Conservation (phyloP, 2,329 filamentous ascomycete species). For the Dothideomycetes sp. region DNA sequence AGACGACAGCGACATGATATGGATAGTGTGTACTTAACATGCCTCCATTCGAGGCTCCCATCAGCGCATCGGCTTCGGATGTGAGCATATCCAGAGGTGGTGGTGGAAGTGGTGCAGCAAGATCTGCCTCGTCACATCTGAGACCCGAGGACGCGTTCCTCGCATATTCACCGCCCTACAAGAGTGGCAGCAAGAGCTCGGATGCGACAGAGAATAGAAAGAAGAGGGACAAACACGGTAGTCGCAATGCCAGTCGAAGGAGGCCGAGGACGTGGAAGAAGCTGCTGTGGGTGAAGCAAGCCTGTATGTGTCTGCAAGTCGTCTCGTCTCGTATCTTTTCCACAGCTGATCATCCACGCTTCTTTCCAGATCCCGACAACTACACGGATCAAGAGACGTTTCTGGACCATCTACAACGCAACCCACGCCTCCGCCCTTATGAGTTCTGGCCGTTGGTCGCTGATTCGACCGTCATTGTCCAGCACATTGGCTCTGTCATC, state of each 20-base stretch:
- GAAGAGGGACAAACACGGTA: conserved; percentile 43
- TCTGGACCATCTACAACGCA: conserved; percentile 88
- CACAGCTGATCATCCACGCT: too few relatives aligned
- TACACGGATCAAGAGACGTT: conserved; percentile 97
- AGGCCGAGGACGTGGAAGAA: conserved; percentile 78
- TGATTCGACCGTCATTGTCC: conserved; percentile 91
- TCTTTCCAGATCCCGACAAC: conserved; percentile 85
- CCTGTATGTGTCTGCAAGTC: conserved; percentile 54
- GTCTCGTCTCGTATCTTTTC: too few relatives aligned
- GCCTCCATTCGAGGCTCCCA: conserved; percentile 11
- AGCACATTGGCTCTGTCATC: conserved; percentile 89
- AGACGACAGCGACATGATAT: too few relatives aligned
- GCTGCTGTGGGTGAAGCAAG: conserved; percentile 94
- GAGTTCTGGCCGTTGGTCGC: conserved; percentile 96
- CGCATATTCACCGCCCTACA: conserved; percentile 48
- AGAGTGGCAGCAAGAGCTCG: conserved; percentile 20
- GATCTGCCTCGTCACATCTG: conserved; percentile 41
- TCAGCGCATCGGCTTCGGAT: conserved; percentile 10
- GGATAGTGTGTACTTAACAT: conserved; percentile 1
- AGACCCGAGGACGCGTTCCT: conserved; percentile 79
- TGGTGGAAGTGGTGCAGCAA: not conserved
- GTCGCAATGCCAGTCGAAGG: conserved; percentile 56
- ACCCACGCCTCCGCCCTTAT: conserved; percentile 86
- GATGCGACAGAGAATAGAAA: conserved; percentile 27
- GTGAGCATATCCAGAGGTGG: conserved; percentile 4